Conservation (phyloP, 108 stramenopile species). For the Skeletonema menzelii region DNA sequence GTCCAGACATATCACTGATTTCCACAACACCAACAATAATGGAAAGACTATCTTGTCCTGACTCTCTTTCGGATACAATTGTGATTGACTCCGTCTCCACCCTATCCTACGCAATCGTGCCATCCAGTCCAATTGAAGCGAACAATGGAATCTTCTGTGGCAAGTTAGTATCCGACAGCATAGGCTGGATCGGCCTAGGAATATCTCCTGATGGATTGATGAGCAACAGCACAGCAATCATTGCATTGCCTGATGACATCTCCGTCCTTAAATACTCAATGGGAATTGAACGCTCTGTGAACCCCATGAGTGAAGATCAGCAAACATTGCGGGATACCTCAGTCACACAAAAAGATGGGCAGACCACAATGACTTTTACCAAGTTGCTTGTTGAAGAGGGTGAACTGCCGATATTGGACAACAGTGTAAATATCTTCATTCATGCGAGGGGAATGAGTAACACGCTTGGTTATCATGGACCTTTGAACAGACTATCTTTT, state of each 20-base stretch:
- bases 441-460: conserved; percentile 3
- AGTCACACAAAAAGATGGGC: conserved; percentile 37
- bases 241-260: conserved; percentile 31
- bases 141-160: neutral
- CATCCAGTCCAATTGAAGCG: neutral
- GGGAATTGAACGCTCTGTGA: conserved; percentile 18
- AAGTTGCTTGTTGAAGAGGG: conserved; percentile 57
- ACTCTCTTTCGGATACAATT: neutral
- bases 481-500: no score
- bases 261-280: conserved; percentile 51
- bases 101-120: neutral
- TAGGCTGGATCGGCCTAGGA: conserved; percentile 36
- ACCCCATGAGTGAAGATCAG: conserved; percentile 22
- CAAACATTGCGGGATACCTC: conserved; percentile 61
- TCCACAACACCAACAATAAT: neutral
- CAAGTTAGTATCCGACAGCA: neutral
- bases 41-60: neutral
- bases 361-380: conserved; percentile 58
- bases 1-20: neutral
- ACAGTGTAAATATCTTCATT: conserved; percentile 11
- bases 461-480: no score
- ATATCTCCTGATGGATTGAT: conserved; percentile 17
- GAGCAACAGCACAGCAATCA: conserved; percentile 31
- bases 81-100: neutral
- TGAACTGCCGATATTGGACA: conserved; percentile 45